Evolutionary conservation across 2,329 filamentous ascomycete species (phyloP).

Genomic region (Sphaceloma murrayae): DNA sequence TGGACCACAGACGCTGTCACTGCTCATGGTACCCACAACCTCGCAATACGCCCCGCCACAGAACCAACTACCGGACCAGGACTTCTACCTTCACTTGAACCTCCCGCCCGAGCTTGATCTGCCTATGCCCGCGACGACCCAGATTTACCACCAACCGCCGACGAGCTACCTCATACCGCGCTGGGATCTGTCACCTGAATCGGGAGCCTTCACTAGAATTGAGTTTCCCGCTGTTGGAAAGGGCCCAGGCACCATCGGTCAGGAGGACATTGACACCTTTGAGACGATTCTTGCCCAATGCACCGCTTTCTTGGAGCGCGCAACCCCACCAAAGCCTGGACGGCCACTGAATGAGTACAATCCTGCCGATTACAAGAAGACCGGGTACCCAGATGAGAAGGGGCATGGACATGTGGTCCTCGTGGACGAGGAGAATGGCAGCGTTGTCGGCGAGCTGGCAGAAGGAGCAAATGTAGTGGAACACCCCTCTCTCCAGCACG

Average conservation of each 20-base stretch:
- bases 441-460: slow-evolving; percentile 82
- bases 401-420: slow-evolving; percentile 70
- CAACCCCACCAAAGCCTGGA: slow-evolving; percentile 47
- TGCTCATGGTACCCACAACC: slow-evolving; percentile 91
- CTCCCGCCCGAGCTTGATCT: slow-evolving; percentile 90
- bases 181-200: slow-evolving; percentile 84
- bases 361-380: slow-evolving; percentile 67
- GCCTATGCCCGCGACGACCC: slow-evolving; percentile 85
- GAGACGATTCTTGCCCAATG: slow-evolving; percentile 98
- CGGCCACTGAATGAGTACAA: slow-evolving; percentile 52
- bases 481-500: slow-evolving; percentile 62
- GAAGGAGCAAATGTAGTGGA: slow-evolving; percentile 75
- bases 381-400: slow-evolving; percentile 48
- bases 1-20: slow-evolving; percentile 80
- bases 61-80: slow-evolving; percentile 57
- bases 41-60: slow-evolving; percentile 55
- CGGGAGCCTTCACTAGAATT: slow-evolving; percentile 84
- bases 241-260: slow-evolving; percentile 50
- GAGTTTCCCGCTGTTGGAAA: slow-evolving; percentile 71
- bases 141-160: slow-evolving; percentile 93
- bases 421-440: slow-evolving; percentile 91
- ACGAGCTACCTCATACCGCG: slow-evolving; percentile 88
- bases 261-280: slow-evolving; percentile 92
- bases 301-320: slow-evolving; percentile 85
- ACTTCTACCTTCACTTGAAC: slow-evolving; percentile 95